Base-by-base conservation (phyloP, 2,329 filamentous ascomycete genomes). In the Trichophyton verrucosum region DNA sequence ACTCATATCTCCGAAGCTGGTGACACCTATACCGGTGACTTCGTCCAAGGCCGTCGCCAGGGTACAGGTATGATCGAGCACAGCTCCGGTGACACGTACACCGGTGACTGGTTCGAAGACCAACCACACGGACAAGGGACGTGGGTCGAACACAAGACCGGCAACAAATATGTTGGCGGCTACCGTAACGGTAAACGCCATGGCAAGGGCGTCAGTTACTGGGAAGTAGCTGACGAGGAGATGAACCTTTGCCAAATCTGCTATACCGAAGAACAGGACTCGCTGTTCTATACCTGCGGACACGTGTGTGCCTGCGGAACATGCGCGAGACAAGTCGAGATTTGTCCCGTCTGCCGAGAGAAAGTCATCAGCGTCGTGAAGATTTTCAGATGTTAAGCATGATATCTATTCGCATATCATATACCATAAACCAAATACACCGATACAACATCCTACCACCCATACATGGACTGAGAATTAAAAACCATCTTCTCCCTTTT, bases 231-330 rank as follows among this genome's bases (percentile, higher is more conserved):
- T 1, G 82, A 85, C 60, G 82, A 85, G 61, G 81, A 83, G 64
- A 78, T 80, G 70, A 76, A 79, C 53, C 68, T 81, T 4, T 86
- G 83, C 68, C 77, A 81, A 61, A 85, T 86, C 61, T 86, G 83
- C 73, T 86, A 81, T 70, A 78, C 80, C n/a, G 78, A 80, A 51
- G 78, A 79, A 47, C 80, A 82, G 60, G 80, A 83, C 63, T 80
- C 82, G 3, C 76, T 82, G 5, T 85, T 86, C 68, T 82, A 82
- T 65, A 81, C 83, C 64, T 86, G 83, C 64, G 83, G 83, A 0
- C 83, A 86, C 66, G 81, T 86, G 17, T 80, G 83, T 53, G 80
- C 82, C 2, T 86, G 83, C 64, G 72, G 82, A 61, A 73, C 73
- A n/a, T 86, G 83, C 67, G 83, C 83, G 11, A 76, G 76, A 58